Evolutionary conservation across 306 rosid species (phyloP).

Genomic region (Sphenostylis stenocarpa): DNA sequence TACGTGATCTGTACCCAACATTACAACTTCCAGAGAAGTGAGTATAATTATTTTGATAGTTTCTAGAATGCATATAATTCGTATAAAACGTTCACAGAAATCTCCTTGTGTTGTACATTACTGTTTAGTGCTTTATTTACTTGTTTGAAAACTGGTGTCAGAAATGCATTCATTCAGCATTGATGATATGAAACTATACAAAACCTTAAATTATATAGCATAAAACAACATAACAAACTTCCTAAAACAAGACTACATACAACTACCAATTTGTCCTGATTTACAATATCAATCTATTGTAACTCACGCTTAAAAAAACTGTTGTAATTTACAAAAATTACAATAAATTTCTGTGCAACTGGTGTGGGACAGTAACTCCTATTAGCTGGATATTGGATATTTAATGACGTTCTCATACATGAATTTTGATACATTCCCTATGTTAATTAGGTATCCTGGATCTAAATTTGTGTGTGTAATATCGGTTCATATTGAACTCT

Average conservation of each 20-base stretch:
- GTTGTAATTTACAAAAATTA: background rate
- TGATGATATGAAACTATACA: background rate
- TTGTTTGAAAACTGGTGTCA: background rate
- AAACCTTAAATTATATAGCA: background rate
- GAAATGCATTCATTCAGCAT: background rate
- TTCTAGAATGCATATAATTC: background rate
- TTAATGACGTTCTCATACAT: background rate
- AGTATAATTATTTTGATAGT: constrained; percentile 18
- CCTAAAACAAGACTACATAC: background rate
- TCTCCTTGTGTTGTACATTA: background rate
- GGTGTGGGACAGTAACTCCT: background rate
- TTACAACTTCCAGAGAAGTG: constrained; percentile 59
- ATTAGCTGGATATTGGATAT: background rate
- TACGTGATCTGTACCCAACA: constrained; percentile 52
- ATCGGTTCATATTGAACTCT: background rate
- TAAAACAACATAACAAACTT: background rate
- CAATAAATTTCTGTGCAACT: background rate
- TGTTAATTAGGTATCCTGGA: background rate
- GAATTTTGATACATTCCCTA: background rate
- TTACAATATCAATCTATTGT: background rate
- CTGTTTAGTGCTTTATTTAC: background rate
- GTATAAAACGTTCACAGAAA: background rate
- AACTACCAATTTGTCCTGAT: background rate
- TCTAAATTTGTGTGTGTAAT: background rate
- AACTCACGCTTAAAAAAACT: no score